Evolutionary conservation across 2,329 filamentous ascomycete species (phyloP), one percentile per base, ranked within the genome.

Genomic region (Lachnellula willkommii): DNA sequence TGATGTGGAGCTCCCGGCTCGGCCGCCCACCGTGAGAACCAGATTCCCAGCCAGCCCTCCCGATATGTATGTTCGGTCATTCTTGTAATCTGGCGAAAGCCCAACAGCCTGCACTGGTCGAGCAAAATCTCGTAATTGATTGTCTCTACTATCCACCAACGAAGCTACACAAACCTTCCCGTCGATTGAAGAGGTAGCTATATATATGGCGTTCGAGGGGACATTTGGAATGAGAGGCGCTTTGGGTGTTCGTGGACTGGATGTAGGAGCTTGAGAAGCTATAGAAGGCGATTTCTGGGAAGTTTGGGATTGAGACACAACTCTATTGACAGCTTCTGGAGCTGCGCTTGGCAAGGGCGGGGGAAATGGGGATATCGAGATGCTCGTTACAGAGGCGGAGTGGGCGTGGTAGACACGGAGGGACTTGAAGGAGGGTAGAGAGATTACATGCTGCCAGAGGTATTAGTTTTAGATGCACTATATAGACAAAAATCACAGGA

Each of bases 81-180:
- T 89, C 70, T 89, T 96, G 75, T 90, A 99, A 52, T 97, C 91
- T 0, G 94, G 94, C 0, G 94, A 97, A n/a, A 99, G 73, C 0
- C 92, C 90, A 1, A 99, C 90, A 5, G 91, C 85, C 68, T 96
- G 91, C 2, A 99, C 85, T 0, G 95, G 95, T 4, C 95, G 83
- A 1, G 90, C 90, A 74, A 97, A 99, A 70, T 96, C 96, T 28
- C 94, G 86, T 28, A 97, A 74, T 56, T 91, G 87, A 2, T 96
- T 91, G 73, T 99, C 94, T 66, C 91, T 95, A 39, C 87, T 75
- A 67, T 99, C 93, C 20, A 94, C 75, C 20, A 99, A 75, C 1
- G 90, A 95, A 56, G 91, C 87, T 1, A 99, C 83, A 66, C 94
- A 97, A 14, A 99, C 90, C 68, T 96, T 93, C 17, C 94, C 95